Evolutionary conservation across 2,329 filamentous ascomycete species (phyloP), one percentile per base, ranked within the genome.

Genomic region (Geosmithia flava): DNA sequence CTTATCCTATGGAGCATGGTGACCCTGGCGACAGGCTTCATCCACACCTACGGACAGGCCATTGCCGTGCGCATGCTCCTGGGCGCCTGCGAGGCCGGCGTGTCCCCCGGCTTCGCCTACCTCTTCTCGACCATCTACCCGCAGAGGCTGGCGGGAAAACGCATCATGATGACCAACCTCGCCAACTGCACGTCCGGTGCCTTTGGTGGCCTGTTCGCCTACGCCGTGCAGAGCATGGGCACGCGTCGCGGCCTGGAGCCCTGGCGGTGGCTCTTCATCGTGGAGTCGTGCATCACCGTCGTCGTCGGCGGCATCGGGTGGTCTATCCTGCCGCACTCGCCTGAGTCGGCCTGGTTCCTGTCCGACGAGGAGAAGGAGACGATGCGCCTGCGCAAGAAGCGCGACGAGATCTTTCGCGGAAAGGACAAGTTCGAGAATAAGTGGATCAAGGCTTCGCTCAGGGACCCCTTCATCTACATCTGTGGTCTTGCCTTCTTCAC

Each of bases 241-340:
- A 68, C 65, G 1, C 59, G 57, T 1, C 63, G 62, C 27, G 71
- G 72, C 0, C 58, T 76, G 1, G 60, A 61, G 1, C 71, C 72
- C 1, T 76, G 72, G 73, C 54, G 70, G 47, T 76, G 72, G 72
- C 57, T 74, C 0, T 76, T 75, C 49, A 70, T 72, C 33, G 60
- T 68, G 0, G 70, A 74, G 49, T 68, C 69, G 2, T 50, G 61
- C 1, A 54, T 65, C 2, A 64, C 66, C 2, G 46, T 67, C 0
- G 49, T 54, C 3, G 47, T 65, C 10, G 58, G 61, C 2, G 53
- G 56, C 20, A 48, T 51, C 5, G 56, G 57, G 23, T 66, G 66
- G 59, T 62, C 64, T 49, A 66, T 70, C 53, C 65, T 76, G 2
- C 68, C 68, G 0, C 69, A 71, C 47, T 68, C 65, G 20, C 69